Conservation (phyloP, 2,329 filamentous ascomycete species). For the Pyrenophora graminea region DNA sequence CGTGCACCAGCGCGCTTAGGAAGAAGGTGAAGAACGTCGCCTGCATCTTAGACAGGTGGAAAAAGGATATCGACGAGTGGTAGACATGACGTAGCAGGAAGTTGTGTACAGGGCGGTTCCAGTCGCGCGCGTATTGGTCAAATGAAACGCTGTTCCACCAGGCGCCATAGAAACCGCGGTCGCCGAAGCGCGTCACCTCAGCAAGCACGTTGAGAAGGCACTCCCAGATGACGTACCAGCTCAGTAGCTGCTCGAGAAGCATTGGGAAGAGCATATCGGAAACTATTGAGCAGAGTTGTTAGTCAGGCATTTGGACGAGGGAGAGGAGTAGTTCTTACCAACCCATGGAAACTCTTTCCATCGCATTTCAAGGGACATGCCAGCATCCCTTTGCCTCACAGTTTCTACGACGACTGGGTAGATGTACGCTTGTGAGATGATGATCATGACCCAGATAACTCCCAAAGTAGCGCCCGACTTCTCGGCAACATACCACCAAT, state of each 20-base stretch:
- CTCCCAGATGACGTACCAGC: constrained; percentile 82
- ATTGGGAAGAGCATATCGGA: constrained; percentile 77
- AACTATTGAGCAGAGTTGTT: constrained; percentile 40
- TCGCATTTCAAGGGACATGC: constrained; percentile 63
- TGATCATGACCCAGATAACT: constrained; percentile 76
- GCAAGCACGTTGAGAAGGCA: constrained; percentile 71
- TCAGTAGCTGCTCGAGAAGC: constrained; percentile 75
- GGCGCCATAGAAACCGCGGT: constrained; percentile 67
- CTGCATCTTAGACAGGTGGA: constrained; percentile 69
- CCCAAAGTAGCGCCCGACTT: constrained; percentile 73
- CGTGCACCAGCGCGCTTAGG: constrained; percentile 71
- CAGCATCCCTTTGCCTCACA: constrained; percentile 68
- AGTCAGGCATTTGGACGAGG: not conserved
- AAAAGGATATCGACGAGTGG: constrained; percentile 73
- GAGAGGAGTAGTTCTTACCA: constrained; percentile 15
- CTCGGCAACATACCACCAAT: constrained; percentile 76
- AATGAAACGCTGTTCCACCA: constrained; percentile 63
- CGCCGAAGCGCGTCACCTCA: constrained; percentile 76
- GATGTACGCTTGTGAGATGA: constrained; percentile 75
- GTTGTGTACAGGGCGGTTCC: constrained; percentile 80
- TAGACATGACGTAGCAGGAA: constrained; percentile 81
- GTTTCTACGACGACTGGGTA: constrained; percentile 74
- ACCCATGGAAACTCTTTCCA: constrained; percentile 74
- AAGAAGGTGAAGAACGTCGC: constrained; percentile 79
- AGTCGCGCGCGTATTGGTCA: constrained; percentile 79